phyloP scores from a whole-genome alignment of 2,329 filamentous ascomycete species.

The Pseudogymnoascus sp. region DNA sequence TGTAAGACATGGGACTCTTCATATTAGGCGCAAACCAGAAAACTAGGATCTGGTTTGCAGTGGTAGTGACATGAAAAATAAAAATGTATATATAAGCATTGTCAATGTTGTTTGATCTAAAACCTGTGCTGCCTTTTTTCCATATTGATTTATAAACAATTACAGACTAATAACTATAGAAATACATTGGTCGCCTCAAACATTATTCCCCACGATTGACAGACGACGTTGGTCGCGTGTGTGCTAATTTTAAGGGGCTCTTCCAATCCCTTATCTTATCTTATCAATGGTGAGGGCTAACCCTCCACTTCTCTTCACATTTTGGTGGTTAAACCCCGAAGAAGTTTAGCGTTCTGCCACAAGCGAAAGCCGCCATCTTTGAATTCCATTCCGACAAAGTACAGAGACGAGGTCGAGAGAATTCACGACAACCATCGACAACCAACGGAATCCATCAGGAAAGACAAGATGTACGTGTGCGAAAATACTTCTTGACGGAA shows the following conservation, averaged over 20 bases:
- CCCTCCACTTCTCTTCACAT: conserved; percentile 1
- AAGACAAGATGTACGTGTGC: conserved; percentile 13
- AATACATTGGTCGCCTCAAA: not conserved
- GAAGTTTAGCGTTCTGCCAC: not conserved
- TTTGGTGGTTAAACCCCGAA: conserved; percentile 3
- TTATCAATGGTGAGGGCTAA: conserved; percentile 4
- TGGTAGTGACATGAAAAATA: not conserved
- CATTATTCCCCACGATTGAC: not conserved
- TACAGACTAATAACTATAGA: not conserved
- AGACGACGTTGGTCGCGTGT: not conserved
- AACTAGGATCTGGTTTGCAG: not conserved
- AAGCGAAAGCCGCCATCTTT: conserved; percentile 10
- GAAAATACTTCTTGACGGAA: conserved; percentile 6
- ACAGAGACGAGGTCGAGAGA: conserved; percentile 11
- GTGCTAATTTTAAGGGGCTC: not conserved
- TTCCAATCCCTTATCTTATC: conserved; percentile 5
- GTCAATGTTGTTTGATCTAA: not conserved
- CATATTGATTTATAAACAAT: not conserved
- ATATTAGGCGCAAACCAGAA: not conserved
- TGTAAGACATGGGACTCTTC: not conserved
- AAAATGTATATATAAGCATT: not conserved
- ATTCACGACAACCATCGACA: conserved; percentile 13
- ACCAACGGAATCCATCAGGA: conserved; percentile 11
- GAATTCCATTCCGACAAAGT: conserved; percentile 10
- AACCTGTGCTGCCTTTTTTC: not conserved